phyloP scores from a whole-genome alignment of 2,329 filamentous ascomycete genomes.

The Coccinonectria pachysandricola region DNA sequence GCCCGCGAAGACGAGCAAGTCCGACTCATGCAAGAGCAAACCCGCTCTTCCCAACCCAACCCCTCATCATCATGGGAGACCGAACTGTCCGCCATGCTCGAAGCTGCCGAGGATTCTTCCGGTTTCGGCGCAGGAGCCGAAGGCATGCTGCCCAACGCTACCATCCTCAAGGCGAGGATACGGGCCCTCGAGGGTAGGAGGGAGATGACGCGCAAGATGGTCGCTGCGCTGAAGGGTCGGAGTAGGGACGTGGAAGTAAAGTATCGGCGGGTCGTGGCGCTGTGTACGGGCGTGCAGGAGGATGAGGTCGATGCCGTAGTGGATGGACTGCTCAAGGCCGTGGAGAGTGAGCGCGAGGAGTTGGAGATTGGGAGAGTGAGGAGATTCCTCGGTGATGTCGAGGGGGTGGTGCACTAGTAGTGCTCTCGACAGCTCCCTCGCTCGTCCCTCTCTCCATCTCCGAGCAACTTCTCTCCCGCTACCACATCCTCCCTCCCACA shows the following conservation, averaged over 20 bases:
- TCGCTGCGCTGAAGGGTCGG: conserved; percentile 62
- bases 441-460: neutral
- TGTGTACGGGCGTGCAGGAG: conserved; percentile 75
- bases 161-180: conserved; percentile 56
- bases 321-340: conserved; percentile 69
- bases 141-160: conserved; percentile 44
- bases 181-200: conserved; percentile 63
- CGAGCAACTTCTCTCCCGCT: neutral
- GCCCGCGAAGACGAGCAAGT: conserved; percentile 62
- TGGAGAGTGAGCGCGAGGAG: conserved; percentile 76
- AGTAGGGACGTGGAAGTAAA: conserved; percentile 78
- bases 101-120: conserved; percentile 29
- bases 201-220: conserved; percentile 53
- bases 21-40: conserved; percentile 32
- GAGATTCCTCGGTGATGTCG: conserved; percentile 71
- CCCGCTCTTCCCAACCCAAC: conserved; percentile 31
- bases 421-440: conserved; percentile 2
- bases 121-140: conserved; percentile 23
- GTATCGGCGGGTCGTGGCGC: conserved; percentile 76
- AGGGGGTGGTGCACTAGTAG: conserved; percentile 43
- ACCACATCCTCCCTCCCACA: conserved; percentile 1
- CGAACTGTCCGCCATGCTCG: conserved; percentile 39
- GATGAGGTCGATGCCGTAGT: conserved; percentile 70
- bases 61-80: conserved; percentile 43
- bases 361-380: conserved; percentile 67